Percentiles rank a stretch among this genome's conserved stretches.
Evolutionary conservation across 306 rosid species (phyloP).

Genomic region (Datisca glomerata): DNA sequence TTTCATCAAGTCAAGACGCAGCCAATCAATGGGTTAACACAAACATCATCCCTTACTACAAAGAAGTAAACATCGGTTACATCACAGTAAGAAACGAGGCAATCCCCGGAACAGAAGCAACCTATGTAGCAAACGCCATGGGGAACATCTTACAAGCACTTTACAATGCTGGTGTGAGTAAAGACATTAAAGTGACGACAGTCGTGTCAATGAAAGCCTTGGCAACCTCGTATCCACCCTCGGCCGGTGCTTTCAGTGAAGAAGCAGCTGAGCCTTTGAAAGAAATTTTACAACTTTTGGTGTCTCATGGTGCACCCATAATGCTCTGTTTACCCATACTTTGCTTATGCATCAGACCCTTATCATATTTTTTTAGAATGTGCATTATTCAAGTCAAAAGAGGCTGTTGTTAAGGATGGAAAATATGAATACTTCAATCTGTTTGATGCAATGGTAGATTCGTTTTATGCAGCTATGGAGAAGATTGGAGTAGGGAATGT

Average conservation of each 20-base stretch:
- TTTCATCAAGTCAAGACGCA: constrained; percentile 9
- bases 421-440: constrained; percentile 13
- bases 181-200: constrained; percentile 20
- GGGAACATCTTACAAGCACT: constrained; percentile 13
- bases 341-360: constrained; percentile 11
- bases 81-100: constrained; percentile 23
- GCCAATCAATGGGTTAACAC: constrained; percentile 17
- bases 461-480: constrained; percentile 27
- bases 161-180: neutral
- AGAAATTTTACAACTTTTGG: neutral
- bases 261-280: neutral
- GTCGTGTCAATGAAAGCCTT: constrained; percentile 10
- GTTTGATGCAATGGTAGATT: constrained; percentile 25
- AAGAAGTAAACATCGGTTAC: neutral
- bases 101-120: constrained; percentile 6
- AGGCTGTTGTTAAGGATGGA: constrained; percentile 9
- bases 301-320: neutral
- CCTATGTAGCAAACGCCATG: constrained; percentile 5
- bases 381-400: constrained; percentile 7
- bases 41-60: constrained; percentile 5
- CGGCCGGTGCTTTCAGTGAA: neutral
- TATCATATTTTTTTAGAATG: constrained; percentile 1
- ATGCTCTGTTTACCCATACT: constrained; percentile 21
- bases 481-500: constrained; percentile 1
- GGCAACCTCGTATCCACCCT: constrained; percentile 12